Conservation (phyloP, 2,329 filamentous ascomycete species). For the Aspergillus fumigatiaffinis region DNA sequence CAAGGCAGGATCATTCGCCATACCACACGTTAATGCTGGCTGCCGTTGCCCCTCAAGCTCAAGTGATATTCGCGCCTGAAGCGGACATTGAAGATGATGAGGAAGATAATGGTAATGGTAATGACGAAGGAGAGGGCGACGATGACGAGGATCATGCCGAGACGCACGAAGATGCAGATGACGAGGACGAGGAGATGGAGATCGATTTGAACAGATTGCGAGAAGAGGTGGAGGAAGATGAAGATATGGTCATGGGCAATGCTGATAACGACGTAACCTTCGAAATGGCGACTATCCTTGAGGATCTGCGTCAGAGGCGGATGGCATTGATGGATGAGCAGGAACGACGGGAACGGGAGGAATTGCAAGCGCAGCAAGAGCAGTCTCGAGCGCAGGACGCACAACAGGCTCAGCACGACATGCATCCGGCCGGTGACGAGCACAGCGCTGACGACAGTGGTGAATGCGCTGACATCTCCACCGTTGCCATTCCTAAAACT, state of each 20-base stretch:
- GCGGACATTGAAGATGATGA: slow-evolving; percentile 38
- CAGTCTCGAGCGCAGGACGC: neutral
- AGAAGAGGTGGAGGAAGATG: slow-evolving; percentile 30
- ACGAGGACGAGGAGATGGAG: slow-evolving; percentile 41
- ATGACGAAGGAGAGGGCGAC: slow-evolving; percentile 46
- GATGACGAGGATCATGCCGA: slow-evolving; percentile 46
- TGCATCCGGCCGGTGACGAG: slow-evolving; percentile 14
- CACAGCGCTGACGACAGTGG: slow-evolving; percentile 10
- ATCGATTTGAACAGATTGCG: slow-evolving; percentile 18
- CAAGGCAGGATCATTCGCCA: slow-evolving; percentile 53
- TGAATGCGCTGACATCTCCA: slow-evolving; percentile 19
- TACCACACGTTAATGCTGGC: slow-evolving; percentile 37
- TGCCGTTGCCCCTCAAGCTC: slow-evolving; percentile 39
- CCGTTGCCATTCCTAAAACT: slow-evolving; percentile 73
- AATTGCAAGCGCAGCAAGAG: slow-evolving; percentile 15
- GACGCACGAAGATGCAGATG: slow-evolving; percentile 41
- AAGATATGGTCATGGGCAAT: slow-evolving; percentile 51
- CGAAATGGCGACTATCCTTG: slow-evolving; percentile 72
- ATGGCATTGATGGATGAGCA: slow-evolving; percentile 1
- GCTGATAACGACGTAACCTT: slow-evolving; percentile 58
- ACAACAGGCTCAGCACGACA: neutral
- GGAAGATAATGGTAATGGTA: slow-evolving; percentile 33
- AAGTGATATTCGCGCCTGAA: slow-evolving; percentile 45
- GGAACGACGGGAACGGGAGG: slow-evolving; percentile 25
- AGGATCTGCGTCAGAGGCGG: slow-evolving; percentile 55